Conservation (phyloP, 768 basidiomycete genomes). For the Pholiota conissans region DNA sequence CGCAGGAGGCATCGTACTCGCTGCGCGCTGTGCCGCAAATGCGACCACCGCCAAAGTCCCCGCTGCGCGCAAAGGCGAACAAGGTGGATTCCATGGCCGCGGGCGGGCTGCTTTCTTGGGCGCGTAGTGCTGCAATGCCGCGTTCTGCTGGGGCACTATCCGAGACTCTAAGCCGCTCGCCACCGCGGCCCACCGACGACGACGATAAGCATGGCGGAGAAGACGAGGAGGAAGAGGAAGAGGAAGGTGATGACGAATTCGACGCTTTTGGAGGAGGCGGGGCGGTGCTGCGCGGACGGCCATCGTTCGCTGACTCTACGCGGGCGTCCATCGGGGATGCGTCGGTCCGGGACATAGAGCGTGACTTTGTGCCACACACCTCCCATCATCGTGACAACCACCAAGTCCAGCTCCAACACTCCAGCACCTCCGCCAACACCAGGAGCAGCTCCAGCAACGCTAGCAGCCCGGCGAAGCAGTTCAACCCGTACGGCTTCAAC, state of each 20-base stretch:
- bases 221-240: not conserved
- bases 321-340: slow-evolving; percentile 37
- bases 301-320: slow-evolving; percentile 31
- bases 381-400: slow-evolving; percentile 17
- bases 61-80: slow-evolving; percentile 10
- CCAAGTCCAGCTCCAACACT: slow-evolving; percentile 20
- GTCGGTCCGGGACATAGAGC: slow-evolving; percentile 22
- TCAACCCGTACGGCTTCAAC: not conserved
- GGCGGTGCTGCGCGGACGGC: not conserved
- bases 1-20: slow-evolving; percentile 24
- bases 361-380: not conserved
- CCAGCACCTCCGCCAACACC: not conserved
- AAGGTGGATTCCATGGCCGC: not conserved
- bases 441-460: not conserved
- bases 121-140: slow-evolving; percentile 27
- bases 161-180: not conserved
- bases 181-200: not conserved
- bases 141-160: not conserved
- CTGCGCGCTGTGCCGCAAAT: slow-evolving; percentile 34
- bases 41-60: slow-evolving; percentile 24
- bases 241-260: not conserved
- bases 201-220: not conserved
- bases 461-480: not conserved
- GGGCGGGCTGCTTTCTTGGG: slow-evolving; percentile 32
- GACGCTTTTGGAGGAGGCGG: not conserved